Evolutionary conservation across 116 monocot genomes (phyloP).

Genomic region (Papilionanthe hybrid): DNA sequence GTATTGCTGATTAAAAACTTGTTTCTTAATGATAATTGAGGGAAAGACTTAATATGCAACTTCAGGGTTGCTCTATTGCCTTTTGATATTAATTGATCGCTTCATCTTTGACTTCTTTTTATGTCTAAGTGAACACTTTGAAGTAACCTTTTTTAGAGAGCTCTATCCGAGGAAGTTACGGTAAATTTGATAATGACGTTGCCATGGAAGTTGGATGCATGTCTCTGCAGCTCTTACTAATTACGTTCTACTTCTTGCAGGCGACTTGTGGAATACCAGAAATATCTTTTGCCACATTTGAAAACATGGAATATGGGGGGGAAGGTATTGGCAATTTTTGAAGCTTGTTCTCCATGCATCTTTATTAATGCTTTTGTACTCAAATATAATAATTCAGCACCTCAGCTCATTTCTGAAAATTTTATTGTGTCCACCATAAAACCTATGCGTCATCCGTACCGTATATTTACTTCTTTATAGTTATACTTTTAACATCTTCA

Average conservation of each 20-base stretch:
- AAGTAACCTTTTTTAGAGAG: not conserved
- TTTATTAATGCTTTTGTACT: not conserved
- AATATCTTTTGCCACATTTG: slow-evolving; percentile 92
- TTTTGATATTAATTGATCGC: not conserved
- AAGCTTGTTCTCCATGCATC: not conserved
- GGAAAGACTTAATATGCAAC: not conserved
- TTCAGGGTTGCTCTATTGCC: not conserved
- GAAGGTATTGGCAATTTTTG: slow-evolving; percentile 51
- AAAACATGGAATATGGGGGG: slow-evolving; percentile 99
- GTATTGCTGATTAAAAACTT: not conserved
- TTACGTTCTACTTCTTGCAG: slow-evolving; percentile 27
- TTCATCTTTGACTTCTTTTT: not conserved
- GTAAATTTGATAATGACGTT: not conserved
- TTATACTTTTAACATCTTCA: not conserved
- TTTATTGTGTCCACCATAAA: not conserved
- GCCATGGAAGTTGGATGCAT: not conserved
- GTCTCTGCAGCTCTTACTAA: not conserved
- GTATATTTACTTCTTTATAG: not conserved
- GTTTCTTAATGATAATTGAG: not conserved
- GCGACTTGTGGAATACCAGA: slow-evolving; percentile 98
- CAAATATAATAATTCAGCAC: not conserved
- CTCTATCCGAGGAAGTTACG: not conserved
- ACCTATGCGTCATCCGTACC: not conserved
- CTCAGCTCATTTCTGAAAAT: not conserved
- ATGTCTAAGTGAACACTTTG: not conserved